A percentile compares a stretch with the other conserved stretches of the same genome.
Conservation (phyloP, 2,329 filamentous ascomycete species). For the Aquanectria penicillioides region DNA sequence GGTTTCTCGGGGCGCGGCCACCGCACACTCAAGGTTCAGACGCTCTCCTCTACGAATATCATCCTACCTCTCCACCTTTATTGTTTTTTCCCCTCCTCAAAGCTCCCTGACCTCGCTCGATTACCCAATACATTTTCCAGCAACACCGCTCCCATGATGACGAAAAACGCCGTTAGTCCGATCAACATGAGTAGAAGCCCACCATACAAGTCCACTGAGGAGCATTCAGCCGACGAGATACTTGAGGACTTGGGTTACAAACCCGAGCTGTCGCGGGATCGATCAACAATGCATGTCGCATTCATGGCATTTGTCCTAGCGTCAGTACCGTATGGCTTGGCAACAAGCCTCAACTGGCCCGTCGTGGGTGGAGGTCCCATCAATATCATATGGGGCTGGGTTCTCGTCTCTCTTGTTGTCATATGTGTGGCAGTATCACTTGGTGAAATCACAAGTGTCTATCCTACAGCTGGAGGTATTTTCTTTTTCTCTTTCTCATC, state of each 20-base stretch:
- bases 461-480: constrained; percentile 75
- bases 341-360: constrained; percentile 76
- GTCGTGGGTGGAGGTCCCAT: constrained; percentile 72
- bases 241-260: constrained; percentile 73
- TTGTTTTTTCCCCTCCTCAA: no score
- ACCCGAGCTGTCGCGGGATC: constrained; percentile 70
- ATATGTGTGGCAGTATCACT: constrained; percentile 77
- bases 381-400: constrained; percentile 79
- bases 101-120: no score
- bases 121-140: no score
- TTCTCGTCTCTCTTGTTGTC: constrained; percentile 73
- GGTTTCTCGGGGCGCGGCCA: no score
- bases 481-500: background rate
- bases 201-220: no score
- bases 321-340: constrained; percentile 77
- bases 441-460: constrained; percentile 79
- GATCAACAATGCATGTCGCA: constrained; percentile 74
- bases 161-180: no score
- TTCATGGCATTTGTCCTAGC: constrained; percentile 83
- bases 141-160: no score
- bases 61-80: no score
- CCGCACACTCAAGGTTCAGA: no score
- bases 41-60: no score
- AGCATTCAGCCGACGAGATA: no score
- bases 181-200: no score